Evolutionary conservation across 2,329 filamentous ascomycete genomes (phyloP), one percentile per base, ranked within the genome.

Genomic region (Alternaria brassicicola): DNA sequence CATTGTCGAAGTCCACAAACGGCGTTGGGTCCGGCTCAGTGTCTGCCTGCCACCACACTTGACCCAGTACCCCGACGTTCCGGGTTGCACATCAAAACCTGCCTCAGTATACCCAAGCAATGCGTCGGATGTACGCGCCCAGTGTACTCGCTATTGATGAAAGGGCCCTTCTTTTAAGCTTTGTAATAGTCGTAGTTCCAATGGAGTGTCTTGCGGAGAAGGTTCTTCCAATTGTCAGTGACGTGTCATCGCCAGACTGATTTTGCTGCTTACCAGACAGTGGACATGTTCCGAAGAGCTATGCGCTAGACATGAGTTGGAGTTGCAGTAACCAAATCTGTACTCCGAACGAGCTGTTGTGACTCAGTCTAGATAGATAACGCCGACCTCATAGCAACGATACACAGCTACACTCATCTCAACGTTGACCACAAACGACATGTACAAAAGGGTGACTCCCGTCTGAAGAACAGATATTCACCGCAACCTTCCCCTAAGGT

Each of bases 1-100:
- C 83, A 51, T 86, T 88, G 65, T 86, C 86, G 74, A 88, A 88
- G 69, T 89, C 85, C 2, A 86, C 84, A 62, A 86, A 88, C 0
- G 86, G 81, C 47, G 75, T 75, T 1, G 85, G 81, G 0, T 82
- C 80, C 10, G 77, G 65, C 2, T 78, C 67, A 21, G 52, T 56
- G 3, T 73, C 70, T 23, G 75, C 70, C 52, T 85, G 77, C 31
- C 81, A 82, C 86, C 86, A 89, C 6, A 88, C 81, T 64, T 89
- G 85, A 12, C 86, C 86, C 0, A 88, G 78, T 0, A 89, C 81
- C 1, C 82, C 86, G 3, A 85, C 82, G 63, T 89, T 26, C 87
- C 19, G 84, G 78, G 26, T 82, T 85, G 72, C 86, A 89, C 84
- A 88, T 88, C 13, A 89, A 78, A 15, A 86, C 83, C 68, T 89